These are phyloP conservation scores for Fraxinus americana DNA, from an alignment of 257 asterid species.

Conservation along the genomic window DNA sequence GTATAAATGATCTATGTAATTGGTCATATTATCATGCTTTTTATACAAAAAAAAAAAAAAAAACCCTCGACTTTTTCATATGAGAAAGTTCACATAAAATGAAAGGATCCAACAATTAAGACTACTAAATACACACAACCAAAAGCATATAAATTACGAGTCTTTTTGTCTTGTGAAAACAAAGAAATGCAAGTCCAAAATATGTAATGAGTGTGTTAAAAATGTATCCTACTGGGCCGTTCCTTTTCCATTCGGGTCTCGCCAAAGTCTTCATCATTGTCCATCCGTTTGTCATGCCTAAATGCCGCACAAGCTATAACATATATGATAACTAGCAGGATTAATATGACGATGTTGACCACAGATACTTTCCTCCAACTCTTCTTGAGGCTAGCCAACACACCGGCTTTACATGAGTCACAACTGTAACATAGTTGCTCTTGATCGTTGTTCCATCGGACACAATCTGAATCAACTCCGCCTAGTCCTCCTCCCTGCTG, in stretches of 20 bases:
- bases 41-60: too few species aligned
- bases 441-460: constrained; percentile 73
- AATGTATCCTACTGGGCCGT: constrained; percentile 80
- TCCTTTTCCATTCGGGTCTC: constrained; percentile 89
- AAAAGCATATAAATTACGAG: neutral
- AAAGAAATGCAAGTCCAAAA: neutral
- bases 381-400: constrained; percentile 73
- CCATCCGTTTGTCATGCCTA: constrained; percentile 65
- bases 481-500: constrained; percentile 33
- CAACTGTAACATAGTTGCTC: constrained; percentile 62
- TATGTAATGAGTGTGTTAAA: constrained; percentile 30
- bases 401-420: constrained; percentile 88
- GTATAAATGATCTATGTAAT: neutral
- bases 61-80: neutral
- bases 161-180: neutral
- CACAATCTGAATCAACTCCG: constrained; percentile 58
- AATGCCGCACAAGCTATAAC: constrained; percentile 70
- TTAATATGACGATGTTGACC: constrained; percentile 62
- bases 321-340: constrained; percentile 62
- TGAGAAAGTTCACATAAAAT: neutral
- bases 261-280: constrained; percentile 73
- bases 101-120: neutral
- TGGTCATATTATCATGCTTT: too few species aligned
- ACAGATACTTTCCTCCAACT: constrained; percentile 90
- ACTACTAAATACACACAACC: neutral